Evolutionary conservation across 768 basidiomycete genomes (phyloP).

Genomic region (Mycena haematopus): DNA sequence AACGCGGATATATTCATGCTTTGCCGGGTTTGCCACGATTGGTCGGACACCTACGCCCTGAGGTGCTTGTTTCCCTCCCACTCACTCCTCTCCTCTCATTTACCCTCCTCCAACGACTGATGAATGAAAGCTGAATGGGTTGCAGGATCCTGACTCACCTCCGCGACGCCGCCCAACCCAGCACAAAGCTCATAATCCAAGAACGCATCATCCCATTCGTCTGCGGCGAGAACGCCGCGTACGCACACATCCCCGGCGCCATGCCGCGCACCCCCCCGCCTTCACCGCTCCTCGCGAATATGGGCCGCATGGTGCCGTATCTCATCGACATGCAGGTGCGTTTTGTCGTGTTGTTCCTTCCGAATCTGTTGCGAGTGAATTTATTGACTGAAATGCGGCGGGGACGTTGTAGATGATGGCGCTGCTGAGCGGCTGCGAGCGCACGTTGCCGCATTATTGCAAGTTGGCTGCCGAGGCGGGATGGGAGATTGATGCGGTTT

Average conservation of each 20-base stretch:
- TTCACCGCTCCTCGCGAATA: slow-evolving; percentile 15
- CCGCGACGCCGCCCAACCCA: background rate
- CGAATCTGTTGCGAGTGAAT: too few relatives aligned
- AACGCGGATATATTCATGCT: slow-evolving; percentile 36
- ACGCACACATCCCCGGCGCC: slow-evolving; percentile 6
- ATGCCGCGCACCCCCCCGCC: background rate
- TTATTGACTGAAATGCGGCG: background rate
- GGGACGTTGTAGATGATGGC: slow-evolving; percentile 19
- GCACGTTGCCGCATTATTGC: slow-evolving; percentile 15
- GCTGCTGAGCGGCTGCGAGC: slow-evolving; percentile 12
- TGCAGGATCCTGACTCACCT: slow-evolving; percentile 2
- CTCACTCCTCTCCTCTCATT: too few relatives aligned
- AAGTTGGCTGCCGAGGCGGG: slow-evolving; percentile 8
- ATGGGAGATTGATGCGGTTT: slow-evolving; percentile 22
- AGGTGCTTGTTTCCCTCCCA: background rate
- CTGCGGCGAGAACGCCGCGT: slow-evolving; percentile 1
- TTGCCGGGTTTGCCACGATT: slow-evolving; percentile 39
- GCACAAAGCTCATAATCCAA: background rate
- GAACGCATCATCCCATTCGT: slow-evolving; percentile 5
- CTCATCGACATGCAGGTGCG: slow-evolving; percentile 24
- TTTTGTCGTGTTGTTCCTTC: too few relatives aligned
- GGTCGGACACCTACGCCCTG: slow-evolving; percentile 39
- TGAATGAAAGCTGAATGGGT: too few relatives aligned
- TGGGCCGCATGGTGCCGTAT: slow-evolving; percentile 6
- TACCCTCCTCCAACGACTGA: too few relatives aligned